Conservation (phyloP, 495 filamentous ascomycete species). For the Aspergillus carlsbadensis region DNA sequence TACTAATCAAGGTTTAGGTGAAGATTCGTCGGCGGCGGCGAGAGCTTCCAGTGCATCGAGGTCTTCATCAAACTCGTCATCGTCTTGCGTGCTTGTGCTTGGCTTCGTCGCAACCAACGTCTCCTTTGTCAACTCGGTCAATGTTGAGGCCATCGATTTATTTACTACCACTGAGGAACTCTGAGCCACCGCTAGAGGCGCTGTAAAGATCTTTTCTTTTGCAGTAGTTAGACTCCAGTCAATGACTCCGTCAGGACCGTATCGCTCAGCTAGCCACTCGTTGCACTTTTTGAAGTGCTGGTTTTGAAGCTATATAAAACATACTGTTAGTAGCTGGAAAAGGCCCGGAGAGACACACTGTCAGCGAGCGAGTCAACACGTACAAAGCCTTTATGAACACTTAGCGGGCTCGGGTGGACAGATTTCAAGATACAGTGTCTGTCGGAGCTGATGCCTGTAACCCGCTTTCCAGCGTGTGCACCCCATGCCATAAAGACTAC, state of each 20-base stretch:
- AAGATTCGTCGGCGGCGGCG: conserved; percentile 28
- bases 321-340: neutral
- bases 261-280: conserved; percentile 76
- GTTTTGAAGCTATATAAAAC: conserved; percentile 64
- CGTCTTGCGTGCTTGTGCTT: conserved; percentile 1
- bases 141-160: conserved; percentile 9
- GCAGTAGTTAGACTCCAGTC: conserved; percentile 73
- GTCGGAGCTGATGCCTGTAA: conserved; percentile 63
- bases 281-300: conserved; percentile 88
- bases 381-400: conserved; percentile 72
- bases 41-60: conserved; percentile 42
- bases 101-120: neutral
- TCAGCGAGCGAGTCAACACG: conserved; percentile 18
- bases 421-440: conserved; percentile 78
- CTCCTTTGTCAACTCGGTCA: conserved; percentile 7
- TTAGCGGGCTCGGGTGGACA: conserved; percentile 89
- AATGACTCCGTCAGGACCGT: conserved; percentile 76
- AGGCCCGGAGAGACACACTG: neutral
- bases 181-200: conserved; percentile 13
- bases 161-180: conserved; percentile 16
- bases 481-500: conserved; percentile 98
- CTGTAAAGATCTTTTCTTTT: conserved; percentile 12
- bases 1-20: neutral
- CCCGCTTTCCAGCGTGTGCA: conserved; percentile 70
- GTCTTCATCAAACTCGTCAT: conserved; percentile 39